phyloP scores from a whole-genome alignment of 2,329 filamentous ascomycete genomes.

The Trichoderma oligosporum region DNA sequence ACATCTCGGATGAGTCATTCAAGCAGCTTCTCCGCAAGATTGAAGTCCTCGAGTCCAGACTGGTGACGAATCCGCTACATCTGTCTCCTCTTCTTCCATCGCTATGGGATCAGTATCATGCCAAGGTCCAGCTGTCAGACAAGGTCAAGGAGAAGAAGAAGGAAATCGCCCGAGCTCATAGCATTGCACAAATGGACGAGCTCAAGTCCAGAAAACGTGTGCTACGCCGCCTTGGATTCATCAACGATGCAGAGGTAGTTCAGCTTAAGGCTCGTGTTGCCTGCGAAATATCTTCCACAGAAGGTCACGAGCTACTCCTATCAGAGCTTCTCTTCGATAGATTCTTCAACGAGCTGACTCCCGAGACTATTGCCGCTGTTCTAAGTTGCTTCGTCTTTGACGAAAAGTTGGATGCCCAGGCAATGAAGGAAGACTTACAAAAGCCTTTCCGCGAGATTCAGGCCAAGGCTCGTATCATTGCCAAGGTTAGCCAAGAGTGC shows the following conservation, averaged over 20 bases:
- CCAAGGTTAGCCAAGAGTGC: conserved; percentile 90
- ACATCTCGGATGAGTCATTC: conserved; percentile 86
- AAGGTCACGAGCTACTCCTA: conserved; percentile 87
- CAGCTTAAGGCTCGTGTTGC: conserved; percentile 96
- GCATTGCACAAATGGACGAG: conserved; percentile 90
- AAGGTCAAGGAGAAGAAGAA: conserved; percentile 88
- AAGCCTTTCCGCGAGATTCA: conserved; percentile 87
- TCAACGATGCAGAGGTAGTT: conserved; percentile 92
- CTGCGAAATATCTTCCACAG: conserved; percentile 89
- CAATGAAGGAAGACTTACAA: conserved; percentile 76
- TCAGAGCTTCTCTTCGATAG: conserved; percentile 93
- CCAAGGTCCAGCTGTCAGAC: conserved; percentile 70
- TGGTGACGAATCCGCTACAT: conserved; percentile 86
- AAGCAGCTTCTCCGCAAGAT: conserved; percentile 94
- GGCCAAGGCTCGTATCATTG: conserved; percentile 79
- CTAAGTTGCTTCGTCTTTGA: conserved; percentile 97
- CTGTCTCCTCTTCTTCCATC: conserved; percentile 79
- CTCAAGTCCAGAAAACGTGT: conserved; percentile 95
- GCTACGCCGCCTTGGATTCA: conserved; percentile 87
- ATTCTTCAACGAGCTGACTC: conserved; percentile 93
- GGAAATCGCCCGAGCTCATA: conserved; percentile 77
- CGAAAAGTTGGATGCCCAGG: conserved; percentile 79
- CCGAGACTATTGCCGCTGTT: conserved; percentile 80
- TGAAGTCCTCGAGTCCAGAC: conserved; percentile 86
- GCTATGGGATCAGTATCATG: conserved; percentile 81